Evolutionary conservation across 306 rosid genomes (phyloP), one percentile per base, ranked within the genome.

Genomic region (Carpinus fangiana): DNA sequence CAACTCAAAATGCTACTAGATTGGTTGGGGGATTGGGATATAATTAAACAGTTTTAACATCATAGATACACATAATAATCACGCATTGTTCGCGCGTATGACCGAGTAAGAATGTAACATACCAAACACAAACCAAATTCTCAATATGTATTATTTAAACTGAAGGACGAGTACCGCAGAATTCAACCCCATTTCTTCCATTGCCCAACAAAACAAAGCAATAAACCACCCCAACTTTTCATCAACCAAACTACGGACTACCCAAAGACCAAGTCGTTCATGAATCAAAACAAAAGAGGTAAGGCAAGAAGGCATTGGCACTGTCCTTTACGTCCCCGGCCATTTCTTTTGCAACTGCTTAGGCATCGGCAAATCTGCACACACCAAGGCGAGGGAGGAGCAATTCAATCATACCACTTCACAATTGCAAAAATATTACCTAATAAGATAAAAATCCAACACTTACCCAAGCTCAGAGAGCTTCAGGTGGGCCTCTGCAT

Each of bases 391-490:
- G 10, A 48, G 26, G 26, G 26, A 23, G 26, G 26, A 23, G 7
- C 4, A 41, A 2, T 21, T 56, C 47, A 10, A n/a, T 66, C 72
- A 17, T 20, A 41, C 16, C 10, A 67, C 31, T 67, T 67, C 52
- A 4, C 20, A 1, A 23, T 41, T n/a, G 23, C 26, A 41, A 36
- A 4, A 41, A 18, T 3, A 47, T 5, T 10, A 28, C 11, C 0
- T 20, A 5, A 8, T 2, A 3, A 45, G 4, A 8, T 36, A 0
- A 59, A 46, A 48, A 13, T 23, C 2, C 0, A 28, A 47, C 28
- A 67, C 90, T 67, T 80, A 96, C 99, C 98, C 99, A 12, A 96
- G 94, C 88, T 96, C 99, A 1, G 98, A 93, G 56, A 96, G 99
- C 90, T 86, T 93, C 74, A 26, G 80, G 73, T 96, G 99, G 51